A percentile compares a stretch with the other conserved stretches of the same genome.
Conservation (phyloP, 495 filamentous ascomycete species). For the Aspergillus mulundensis region DNA sequence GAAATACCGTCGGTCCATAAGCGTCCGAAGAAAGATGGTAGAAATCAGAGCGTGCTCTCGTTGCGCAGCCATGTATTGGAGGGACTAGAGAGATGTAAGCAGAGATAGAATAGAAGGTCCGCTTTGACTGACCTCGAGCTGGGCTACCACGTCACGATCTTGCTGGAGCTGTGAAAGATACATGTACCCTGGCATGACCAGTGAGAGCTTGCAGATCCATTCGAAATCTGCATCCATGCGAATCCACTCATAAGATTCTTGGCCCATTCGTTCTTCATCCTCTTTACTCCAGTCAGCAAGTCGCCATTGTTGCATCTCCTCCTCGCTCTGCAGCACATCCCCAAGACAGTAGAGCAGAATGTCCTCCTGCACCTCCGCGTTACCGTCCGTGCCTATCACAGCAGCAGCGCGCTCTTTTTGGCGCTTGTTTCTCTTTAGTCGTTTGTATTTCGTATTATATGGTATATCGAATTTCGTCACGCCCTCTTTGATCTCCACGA, state of each 20-base stretch:
- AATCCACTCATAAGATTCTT: constrained; percentile 98
- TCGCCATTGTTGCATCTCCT: constrained; percentile 80
- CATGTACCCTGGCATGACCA: constrained; percentile 91
- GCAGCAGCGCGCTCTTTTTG: constrained; percentile 72
- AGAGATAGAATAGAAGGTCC: neutral
- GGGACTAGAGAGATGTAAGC: constrained; percentile 37
- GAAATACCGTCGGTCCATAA: constrained; percentile 91
- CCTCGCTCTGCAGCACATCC: constrained; percentile 77
- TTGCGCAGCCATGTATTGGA: constrained; percentile 57
- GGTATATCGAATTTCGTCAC: constrained; percentile 84
- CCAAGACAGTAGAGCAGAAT: constrained; percentile 87
- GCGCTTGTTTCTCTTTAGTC: constrained; percentile 85
- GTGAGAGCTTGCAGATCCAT: constrained; percentile 80
- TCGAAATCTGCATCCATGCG: constrained; percentile 97
- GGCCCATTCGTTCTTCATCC: constrained; percentile 83
- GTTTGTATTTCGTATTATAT: constrained; percentile 99
- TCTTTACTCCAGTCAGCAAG: constrained; percentile 83
- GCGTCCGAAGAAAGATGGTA: constrained; percentile 78
- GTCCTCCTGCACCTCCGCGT: constrained; percentile 72
- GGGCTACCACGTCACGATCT: constrained; percentile 92
- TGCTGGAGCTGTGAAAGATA: constrained; percentile 95
- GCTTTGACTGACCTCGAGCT: constrained; percentile 63
- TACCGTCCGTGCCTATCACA: constrained; percentile 57
- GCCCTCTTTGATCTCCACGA: constrained; percentile 87
- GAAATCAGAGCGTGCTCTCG: constrained; percentile 70